A percentile compares a stretch with the other conserved stretches of the same genome.
These are phyloP conservation scores for Halteria grandinella DNA, from an alignment of 73 alveolate species.

Conservation along the genomic window DNA sequence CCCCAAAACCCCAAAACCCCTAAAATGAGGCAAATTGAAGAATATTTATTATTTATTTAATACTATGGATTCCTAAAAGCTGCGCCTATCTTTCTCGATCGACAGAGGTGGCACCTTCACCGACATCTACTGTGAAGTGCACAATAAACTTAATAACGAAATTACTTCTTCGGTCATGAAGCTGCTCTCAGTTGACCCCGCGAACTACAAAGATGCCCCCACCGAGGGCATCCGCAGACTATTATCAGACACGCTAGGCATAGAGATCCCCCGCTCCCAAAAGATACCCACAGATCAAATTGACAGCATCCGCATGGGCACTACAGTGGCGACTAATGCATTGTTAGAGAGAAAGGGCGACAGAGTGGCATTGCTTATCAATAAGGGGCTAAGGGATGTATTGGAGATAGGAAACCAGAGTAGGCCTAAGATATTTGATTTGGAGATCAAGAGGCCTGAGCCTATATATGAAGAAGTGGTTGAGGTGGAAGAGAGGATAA, in stretches of 20 bases:
- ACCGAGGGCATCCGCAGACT: conserved; percentile 84
- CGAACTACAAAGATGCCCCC: conserved; percentile 84
- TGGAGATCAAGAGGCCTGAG: conserved; percentile 70
- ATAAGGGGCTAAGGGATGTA: conserved; percentile 85
- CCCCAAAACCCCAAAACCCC: not conserved
- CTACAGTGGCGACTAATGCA: conserved; percentile 95
- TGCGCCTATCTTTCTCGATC: conserved; percentile 60
- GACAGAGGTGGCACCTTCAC: conserved; percentile 96
- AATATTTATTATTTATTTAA: too few species aligned
- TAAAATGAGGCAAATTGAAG: not conserved
- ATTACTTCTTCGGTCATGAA: conserved; percentile 42
- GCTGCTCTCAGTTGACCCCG: conserved; percentile 76
- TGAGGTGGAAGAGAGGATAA: conserved; percentile 80
- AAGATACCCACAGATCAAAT: conserved; percentile 68
- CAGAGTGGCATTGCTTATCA: conserved; percentile 74
- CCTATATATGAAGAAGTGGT: conserved; percentile 75
- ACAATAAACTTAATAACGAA: not conserved
- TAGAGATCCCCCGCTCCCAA: conserved; percentile 26
- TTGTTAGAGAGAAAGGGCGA: conserved; percentile 90
- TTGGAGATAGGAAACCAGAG: conserved; percentile 79
- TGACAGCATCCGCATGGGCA: conserved; percentile 82
- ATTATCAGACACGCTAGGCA: conserved; percentile 29
- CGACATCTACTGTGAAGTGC: conserved; percentile 75
- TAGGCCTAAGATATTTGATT: conserved; percentile 82
- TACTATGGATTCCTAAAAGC: not conserved